Evolutionary conservation across 345 rosid genomes (phyloP), one percentile per base, ranked within the genome.

Genomic region (Hibiscus trionum): DNA sequence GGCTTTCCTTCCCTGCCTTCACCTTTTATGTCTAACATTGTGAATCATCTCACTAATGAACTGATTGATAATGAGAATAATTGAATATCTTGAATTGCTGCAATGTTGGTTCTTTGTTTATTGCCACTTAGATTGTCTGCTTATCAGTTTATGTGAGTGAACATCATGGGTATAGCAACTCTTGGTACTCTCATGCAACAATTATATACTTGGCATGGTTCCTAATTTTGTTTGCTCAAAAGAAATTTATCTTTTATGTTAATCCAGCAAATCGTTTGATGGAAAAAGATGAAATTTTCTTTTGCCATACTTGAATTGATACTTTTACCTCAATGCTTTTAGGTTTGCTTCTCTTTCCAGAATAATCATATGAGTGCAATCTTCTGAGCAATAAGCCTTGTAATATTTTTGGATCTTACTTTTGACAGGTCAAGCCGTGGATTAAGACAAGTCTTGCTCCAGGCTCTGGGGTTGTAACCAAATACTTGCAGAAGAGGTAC

Each of bases 391-490:
- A 39, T 42, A 65, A 65, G 4, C 29, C 17, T 65, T 65, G n/a
- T 42, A 16, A 62, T 62, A 7, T 46, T 47, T 46, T 66, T 64
- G 52, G 31, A 12, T 42, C 15, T 26, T 61, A 8, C 8, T 11
- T 55, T 60, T 67, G 33, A 75, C 87, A 88, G 96, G 96, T 90
- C 52, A 91, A 88, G 78, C 96, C 96, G 57, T 91, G 97, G 97
- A 70, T 84, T 57, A 91, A 93, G 78, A 90, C 97, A 19, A 93
- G 97, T 80, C 94, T 93, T 76, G 98, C 98, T 66, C 97, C 97
- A 7, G 97, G 98, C 47, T 93, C 98, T 77, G 96, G 98, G 68
- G 96, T 93, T 77, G 98, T 91, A 62, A 93, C 97, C 70, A 93
- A 88, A 76, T 93, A 93, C 83, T 82, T 93, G 70, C 80, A 78